phyloP scores from a whole-genome alignment of 1,139 yeast genomes.

The Kurtzmaniella quercitrusa region DNA sequence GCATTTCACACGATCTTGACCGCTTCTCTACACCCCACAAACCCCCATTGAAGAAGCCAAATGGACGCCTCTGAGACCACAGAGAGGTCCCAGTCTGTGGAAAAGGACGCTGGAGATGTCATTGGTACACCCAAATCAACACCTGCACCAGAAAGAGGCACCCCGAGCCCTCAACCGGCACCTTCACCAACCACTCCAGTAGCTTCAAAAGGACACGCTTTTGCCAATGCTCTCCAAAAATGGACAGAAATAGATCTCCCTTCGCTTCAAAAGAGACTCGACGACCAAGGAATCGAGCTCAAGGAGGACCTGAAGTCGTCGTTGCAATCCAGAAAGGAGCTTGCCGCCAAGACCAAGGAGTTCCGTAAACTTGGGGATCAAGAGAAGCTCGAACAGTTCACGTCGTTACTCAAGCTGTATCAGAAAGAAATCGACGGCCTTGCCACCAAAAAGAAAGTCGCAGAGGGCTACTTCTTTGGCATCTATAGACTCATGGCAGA shows the following conservation, averaged over 20 bases:
- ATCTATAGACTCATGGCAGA: conserved; percentile 76
- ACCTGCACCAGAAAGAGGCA: not conserved
- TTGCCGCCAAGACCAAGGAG: conserved; percentile 78
- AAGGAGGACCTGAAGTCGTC: conserved; percentile 68
- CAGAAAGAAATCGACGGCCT: conserved; percentile 84
- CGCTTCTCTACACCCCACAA: not conserved
- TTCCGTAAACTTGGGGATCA: conserved; percentile 69
- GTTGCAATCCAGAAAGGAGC: conserved; percentile 62
- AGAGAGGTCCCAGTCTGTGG: not conserved
- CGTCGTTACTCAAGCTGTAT: conserved; percentile 68
- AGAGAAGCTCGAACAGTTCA: conserved; percentile 63
- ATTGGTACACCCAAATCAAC: not conserved
- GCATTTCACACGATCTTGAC: not conserved
- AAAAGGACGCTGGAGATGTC: not conserved
- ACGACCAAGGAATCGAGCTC: conserved; percentile 68
- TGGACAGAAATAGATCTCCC: conserved; percentile 79
- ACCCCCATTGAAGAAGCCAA: not conserved
- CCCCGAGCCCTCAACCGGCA: not conserved
- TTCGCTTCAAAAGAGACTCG: conserved; percentile 63
- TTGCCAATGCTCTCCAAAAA: conserved; percentile 55
- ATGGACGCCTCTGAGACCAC: not conserved
- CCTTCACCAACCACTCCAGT: not conserved
- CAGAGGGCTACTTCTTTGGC: conserved; percentile 70
- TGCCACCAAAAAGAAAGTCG: conserved; percentile 70
- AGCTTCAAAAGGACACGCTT: conserved; percentile 7